Conservation (phyloP, 2,329 filamentous ascomycete species). For the Thelonectria blattea region DNA sequence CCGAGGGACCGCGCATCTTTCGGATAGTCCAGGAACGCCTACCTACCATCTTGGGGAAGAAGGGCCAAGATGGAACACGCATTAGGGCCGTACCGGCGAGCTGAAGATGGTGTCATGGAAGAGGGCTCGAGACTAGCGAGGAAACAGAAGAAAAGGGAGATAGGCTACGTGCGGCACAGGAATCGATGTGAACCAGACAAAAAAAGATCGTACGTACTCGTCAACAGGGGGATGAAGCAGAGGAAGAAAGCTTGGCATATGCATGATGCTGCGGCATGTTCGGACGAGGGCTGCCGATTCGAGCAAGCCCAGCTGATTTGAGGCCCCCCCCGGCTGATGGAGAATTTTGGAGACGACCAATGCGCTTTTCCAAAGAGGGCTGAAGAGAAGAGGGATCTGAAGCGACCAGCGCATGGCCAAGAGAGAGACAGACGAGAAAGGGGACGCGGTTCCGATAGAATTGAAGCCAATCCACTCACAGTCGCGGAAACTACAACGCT, state of each 20-base stretch:
- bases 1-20: neutral
- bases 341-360: neutral
- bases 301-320: neutral
- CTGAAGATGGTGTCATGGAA: conserved; percentile 2
- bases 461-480: no score
- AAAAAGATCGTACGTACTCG: neutral
- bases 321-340: neutral
- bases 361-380: neutral
- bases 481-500: no score
- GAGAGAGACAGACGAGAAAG: neutral
- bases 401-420: neutral
- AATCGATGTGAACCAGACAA: neutral
- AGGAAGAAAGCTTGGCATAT: neutral
- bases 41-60: neutral
- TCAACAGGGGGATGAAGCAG: neutral
- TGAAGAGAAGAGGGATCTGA: neutral
- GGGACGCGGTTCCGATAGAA: neutral
- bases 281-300: neutral
- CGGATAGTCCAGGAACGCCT: neutral
- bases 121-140: neutral
- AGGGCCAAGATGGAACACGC: neutral
- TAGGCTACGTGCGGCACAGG: neutral
- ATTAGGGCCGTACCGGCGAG: neutral
- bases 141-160: neutral
- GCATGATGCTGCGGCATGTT: neutral